Conservation (phyloP, 257 asterid genomes). For the Anisodus tanguticus region DNA sequence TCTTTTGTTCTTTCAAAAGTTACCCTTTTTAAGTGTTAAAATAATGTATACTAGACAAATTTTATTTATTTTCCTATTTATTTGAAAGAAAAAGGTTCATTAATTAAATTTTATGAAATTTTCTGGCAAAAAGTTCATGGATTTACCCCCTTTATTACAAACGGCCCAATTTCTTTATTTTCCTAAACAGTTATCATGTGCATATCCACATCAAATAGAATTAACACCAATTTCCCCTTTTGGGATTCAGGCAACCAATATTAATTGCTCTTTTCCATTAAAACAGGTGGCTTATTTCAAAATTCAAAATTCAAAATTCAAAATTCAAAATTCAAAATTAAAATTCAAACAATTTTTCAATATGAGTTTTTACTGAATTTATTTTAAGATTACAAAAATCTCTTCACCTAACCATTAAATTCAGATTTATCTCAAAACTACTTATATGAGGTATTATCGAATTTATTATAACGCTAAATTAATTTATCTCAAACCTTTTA, state of each 20-base stretch:
- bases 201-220: conserved; percentile 7
- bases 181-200: background rate
- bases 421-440: background rate
- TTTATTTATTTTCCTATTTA: background rate
- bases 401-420: background rate
- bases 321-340: background rate
- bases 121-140: background rate
- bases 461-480: background rate
- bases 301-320: background rate
- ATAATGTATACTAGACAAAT: background rate
- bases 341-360: background rate
- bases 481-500: background rate
- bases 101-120: no score
- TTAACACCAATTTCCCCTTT: background rate
- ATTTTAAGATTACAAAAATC: background rate
- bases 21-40: background rate
- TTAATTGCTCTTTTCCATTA: conserved; percentile 5
- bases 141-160: background rate
- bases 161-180: background rate
- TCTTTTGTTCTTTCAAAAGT: no score
- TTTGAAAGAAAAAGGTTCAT: background rate
- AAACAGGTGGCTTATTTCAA: background rate
- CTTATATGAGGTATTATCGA: background rate
- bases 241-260: background rate
- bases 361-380: background rate